A percentile compares a stretch with the other conserved stretches of the same genome.
These are phyloP conservation scores for Scheffersomyces segobiensis DNA, from an alignment of 1,139 yeast species.

Conservation along the genomic window DNA sequence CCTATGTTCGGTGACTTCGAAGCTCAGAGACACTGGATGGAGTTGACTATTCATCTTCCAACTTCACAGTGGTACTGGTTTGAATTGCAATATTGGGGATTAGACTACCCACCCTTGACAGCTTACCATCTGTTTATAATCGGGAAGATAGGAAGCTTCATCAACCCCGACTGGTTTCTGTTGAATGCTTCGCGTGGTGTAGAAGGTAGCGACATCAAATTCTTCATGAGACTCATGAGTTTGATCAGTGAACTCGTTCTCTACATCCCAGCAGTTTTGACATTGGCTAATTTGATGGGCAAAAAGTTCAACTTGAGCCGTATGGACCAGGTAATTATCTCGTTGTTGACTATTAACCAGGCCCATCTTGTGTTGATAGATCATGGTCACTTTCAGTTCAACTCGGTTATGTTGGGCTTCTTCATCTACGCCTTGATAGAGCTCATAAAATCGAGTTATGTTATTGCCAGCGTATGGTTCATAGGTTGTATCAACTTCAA, in stretches of 20 bases:
- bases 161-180: slow-evolving; percentile 75
- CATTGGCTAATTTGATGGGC: slow-evolving; percentile 68
- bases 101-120: slow-evolving; percentile 96
- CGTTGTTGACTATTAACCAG: slow-evolving; percentile 74
- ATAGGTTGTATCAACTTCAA: slow-evolving; percentile 79
- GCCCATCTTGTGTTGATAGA: slow-evolving; percentile 85
- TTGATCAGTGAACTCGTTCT: slow-evolving; percentile 70
- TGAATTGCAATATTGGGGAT: slow-evolving; percentile 92
- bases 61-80: slow-evolving; percentile 81
- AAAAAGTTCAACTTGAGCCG: slow-evolving; percentile 54
- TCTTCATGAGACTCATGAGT: slow-evolving; percentile 82
- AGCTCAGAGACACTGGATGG: slow-evolving; percentile 98
- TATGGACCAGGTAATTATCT: slow-evolving; percentile 74
- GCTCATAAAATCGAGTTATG: slow-evolving; percentile 61
- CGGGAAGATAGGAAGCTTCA: slow-evolving; percentile 68
- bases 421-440: slow-evolving; percentile 68
- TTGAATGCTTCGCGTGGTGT: slow-evolving; percentile 71
- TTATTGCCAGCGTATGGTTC: slow-evolving; percentile 77
- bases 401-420: slow-evolving; percentile 90
- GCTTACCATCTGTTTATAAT: slow-evolving; percentile 86
- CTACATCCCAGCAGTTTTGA: slow-evolving; percentile 79
- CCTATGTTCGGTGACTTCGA: slow-evolving; percentile 96
- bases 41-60: slow-evolving; percentile 77
- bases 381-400: slow-evolving; percentile 97
- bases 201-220: slow-evolving; percentile 66